Base-by-base conservation (phyloP, 176 grass and related monocot species). In the Avena eriantha region DNA sequence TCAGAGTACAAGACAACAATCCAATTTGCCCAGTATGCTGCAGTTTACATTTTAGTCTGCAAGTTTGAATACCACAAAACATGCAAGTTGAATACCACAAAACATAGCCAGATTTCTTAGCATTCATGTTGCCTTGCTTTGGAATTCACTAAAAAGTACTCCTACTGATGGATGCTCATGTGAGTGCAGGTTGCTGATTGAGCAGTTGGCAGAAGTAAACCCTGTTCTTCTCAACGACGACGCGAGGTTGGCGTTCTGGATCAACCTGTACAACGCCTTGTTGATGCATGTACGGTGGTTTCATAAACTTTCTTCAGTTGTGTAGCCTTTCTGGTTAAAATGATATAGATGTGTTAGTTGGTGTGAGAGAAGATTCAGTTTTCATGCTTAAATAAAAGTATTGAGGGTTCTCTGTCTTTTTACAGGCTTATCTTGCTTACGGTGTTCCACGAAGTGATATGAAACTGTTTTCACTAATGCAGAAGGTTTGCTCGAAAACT, bases 401-500 rank as follows among this genome's bases (percentile, higher is more conserved):
- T 3, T 65, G 22, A 72, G 19, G 16, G 21, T 45, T 8, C 7
- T 56, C 80, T 63, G 21, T 78, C 2, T 2, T 2, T 76, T 78
- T 86, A 51, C 83, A 95, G 93, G 93, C 96, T 80, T 98, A 95
- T 91, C 93, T 98, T 88, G 96, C 96, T n/a, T 95, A 98, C 67
- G 96, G 96, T 31, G 96, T 98, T 76, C 96, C 96, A 10, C 76
- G 96, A 47, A 95, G 86, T 56, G 93, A 98, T 46, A 92, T 95
- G 81, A 98, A 98, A 87, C 55, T 95, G 34, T 95, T 95, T 80
- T 98, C 91, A 5, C 63, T 98, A 18, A 98, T 95, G 96, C 96
- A 98, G 60, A 98, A 98, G 96, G 96, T 95, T 89, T 86, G 79
- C 49, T 88, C 8, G 5, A 50, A 29, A 43, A 64, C 54, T 48